Evolutionary conservation across 129 eudicot genomes (phyloP).

Genomic region (Apium graveolens): DNA sequence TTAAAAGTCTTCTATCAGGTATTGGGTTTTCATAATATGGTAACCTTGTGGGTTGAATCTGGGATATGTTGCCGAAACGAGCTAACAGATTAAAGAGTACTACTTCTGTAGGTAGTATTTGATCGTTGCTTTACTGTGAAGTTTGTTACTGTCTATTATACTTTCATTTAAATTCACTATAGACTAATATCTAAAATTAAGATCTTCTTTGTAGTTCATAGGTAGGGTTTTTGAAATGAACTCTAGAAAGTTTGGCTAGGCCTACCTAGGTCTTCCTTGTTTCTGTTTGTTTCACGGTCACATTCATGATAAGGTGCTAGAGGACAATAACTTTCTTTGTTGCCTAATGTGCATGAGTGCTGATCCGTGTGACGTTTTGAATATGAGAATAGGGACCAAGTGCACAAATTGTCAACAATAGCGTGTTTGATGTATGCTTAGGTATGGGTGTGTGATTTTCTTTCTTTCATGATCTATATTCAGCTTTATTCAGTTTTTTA

Average conservation of each 20-base stretch:
- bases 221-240: neutral
- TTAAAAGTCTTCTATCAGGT: neutral
- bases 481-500: neutral
- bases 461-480: neutral
- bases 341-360: neutral
- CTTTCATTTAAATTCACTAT: neutral
- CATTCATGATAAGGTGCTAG: neutral
- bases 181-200: neutral
- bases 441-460: neutral
- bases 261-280: neutral
- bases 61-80: slow-evolving; percentile 5
- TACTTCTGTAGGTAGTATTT: slow-evolving; percentile 18
- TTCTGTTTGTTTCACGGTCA: neutral
- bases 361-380: neutral
- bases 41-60: slow-evolving; percentile 12
- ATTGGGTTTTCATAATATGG: slow-evolving; percentile 10
- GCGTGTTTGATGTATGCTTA: neutral
- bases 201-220: neutral
- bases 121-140: neutral
- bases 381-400: neutral
- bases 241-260: neutral
- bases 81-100: slow-evolving; percentile 22
- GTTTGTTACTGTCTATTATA: neutral
- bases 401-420: neutral
- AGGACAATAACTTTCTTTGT: neutral